These are phyloP conservation scores for Podospora sp. DNA, from an alignment of 495 filamentous ascomycete species.

Conservation along the genomic window DNA sequence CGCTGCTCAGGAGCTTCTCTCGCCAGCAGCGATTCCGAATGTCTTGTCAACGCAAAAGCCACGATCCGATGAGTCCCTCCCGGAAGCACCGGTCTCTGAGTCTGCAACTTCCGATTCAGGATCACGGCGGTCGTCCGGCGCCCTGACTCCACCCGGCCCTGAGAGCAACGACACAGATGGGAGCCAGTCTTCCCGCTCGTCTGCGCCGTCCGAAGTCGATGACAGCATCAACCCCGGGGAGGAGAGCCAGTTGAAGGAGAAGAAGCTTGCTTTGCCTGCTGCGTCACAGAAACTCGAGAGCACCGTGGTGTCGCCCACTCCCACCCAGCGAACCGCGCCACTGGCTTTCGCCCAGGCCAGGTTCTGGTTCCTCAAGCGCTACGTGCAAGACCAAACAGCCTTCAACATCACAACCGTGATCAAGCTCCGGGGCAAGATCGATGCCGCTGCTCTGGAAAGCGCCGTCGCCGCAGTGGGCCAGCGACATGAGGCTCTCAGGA, in stretches of 20 bases:
- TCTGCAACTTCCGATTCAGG: not conserved
- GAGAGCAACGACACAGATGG: no score
- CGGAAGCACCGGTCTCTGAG: not conserved
- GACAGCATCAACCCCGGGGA: slow-evolving; percentile 13
- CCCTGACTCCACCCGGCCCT: not conserved
- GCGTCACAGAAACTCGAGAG: no score
- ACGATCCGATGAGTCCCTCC: not conserved
- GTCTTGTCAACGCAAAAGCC: not conserved
- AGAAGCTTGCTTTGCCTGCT: no score
- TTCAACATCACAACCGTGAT: slow-evolving; percentile 39
- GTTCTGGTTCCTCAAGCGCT: slow-evolving; percentile 49
- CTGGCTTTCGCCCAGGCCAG: slow-evolving; percentile 45
- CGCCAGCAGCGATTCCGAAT: not conserved
- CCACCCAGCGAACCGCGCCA: slow-evolving; percentile 8
- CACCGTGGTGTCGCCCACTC: no score
- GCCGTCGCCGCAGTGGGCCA: slow-evolving; percentile 36
- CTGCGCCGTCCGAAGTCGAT: slow-evolving; percentile 3
- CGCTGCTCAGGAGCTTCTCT: slow-evolving; percentile 18
- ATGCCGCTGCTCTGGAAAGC: slow-evolving; percentile 29
- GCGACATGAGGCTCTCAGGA: slow-evolving; percentile 51
- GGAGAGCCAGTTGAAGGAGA: not conserved
- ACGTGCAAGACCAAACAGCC: slow-evolving; percentile 39
- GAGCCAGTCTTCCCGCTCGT: not conserved
- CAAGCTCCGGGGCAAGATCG: slow-evolving; percentile 32
- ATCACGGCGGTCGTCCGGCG: not conserved